Percentiles rank a stretch among this genome's conserved stretches.
These are phyloP conservation scores for Xylaria sp. DNA, from an alignment of 2,329 filamentous ascomycete species.

Conservation along the genomic window DNA sequence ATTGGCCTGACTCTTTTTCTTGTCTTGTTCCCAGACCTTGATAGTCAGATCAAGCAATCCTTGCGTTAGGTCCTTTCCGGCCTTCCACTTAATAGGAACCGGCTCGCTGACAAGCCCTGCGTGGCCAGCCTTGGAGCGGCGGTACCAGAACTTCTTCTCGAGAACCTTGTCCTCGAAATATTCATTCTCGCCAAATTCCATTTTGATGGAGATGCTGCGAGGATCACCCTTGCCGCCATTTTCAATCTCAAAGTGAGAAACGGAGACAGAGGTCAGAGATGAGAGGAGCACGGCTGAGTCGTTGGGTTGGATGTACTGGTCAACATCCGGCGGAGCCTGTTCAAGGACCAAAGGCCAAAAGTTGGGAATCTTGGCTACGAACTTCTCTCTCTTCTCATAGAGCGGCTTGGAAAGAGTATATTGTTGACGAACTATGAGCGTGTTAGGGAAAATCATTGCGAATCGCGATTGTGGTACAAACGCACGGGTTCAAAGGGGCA, in stretches of 20 bases:
- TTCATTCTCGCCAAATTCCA: constrained; percentile 83
- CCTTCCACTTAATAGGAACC: constrained; percentile 88
- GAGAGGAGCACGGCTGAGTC: constrained; percentile 79
- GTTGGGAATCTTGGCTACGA: constrained; percentile 78
- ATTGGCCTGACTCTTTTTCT: constrained; percentile 54
- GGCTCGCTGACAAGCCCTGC: constrained; percentile 87
- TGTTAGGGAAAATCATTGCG: constrained; percentile 6
- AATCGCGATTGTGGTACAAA: background rate
- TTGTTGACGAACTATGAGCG: constrained; percentile 73
- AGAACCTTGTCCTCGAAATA: constrained; percentile 81
- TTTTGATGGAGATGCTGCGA: constrained; percentile 79
- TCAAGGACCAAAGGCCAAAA: constrained; percentile 98
- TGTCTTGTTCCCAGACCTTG: constrained; percentile 73
- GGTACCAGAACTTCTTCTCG: constrained; percentile 93
- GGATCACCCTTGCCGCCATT: constrained; percentile 74
- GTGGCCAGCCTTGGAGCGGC: constrained; percentile 74
- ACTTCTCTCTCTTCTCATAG: constrained; percentile 78
- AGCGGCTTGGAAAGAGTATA: constrained; percentile 74
- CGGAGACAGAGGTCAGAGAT: constrained; percentile 73
- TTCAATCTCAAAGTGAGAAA: constrained; percentile 83
- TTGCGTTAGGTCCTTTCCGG: constrained; percentile 82
- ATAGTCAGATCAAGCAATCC: constrained; percentile 80
- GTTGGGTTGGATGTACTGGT: constrained; percentile 84
- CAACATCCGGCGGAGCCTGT: constrained; percentile 84
- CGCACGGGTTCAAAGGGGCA: background rate